Base-by-base conservation (phyloP, 2,329 filamentous ascomycete genomes). In the Ploettnerulaceae sp. region DNA sequence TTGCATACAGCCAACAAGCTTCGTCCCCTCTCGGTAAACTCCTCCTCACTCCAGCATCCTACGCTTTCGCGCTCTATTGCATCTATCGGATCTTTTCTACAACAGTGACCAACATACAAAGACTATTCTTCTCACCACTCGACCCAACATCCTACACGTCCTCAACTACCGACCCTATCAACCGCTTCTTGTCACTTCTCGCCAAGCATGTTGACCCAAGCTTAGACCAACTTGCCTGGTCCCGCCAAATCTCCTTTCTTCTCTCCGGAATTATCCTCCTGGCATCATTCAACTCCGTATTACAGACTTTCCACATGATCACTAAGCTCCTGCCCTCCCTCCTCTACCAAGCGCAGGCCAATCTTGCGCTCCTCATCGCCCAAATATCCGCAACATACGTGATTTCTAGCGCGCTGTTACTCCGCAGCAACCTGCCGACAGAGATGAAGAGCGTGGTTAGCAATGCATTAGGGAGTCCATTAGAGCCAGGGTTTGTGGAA, bases 301-400 rank as follows among this genome's bases (percentile, higher is more conserved):
- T 90, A n/a, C 88, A 93, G 64, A 95, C 89, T 0, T 86, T 91
- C 58, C 82, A 84, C 56, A 75, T 95, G 45, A 87, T 95, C 61
- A 79, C 84, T 3, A 82, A 83, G 54, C 85, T 87, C 69, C 75
- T 81, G 7, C 88, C 88, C n/a, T 73, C 73, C 4, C 66, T 91
- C n/a, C 69, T 89, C 7, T 79, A 82, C 54, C 84, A 85, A 46
- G 58, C 61, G 57, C 85, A 86, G 61, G 84, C 85, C 7, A 89
- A 89, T 60, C 73, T 93, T 26, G 86, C 89, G 1, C 75, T 95
- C 9, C 73, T 89, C 33, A 81, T 91, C 26, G 85, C 82, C 4
- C 89, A 95, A 66, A 81, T 94, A 34, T 81, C 81, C 1, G 89
- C 86, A 2, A 89, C 87, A 1, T 94, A 95, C 62, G 87, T 94